phyloP scores from a whole-genome alignment of 495 filamentous ascomycete species.

The Aspergillus bridgeri region DNA sequence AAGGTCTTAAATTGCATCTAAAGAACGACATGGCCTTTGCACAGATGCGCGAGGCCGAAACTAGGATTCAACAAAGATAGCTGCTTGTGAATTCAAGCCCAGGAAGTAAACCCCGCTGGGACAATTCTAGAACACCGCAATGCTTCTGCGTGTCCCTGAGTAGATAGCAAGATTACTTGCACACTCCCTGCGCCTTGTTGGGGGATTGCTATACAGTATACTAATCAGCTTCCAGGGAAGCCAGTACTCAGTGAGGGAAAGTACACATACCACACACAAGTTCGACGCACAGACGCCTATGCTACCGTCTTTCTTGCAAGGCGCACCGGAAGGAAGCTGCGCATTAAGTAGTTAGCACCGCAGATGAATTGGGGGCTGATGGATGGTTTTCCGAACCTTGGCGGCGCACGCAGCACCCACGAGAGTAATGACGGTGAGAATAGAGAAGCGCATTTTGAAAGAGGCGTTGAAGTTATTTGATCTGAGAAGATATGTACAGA shows the following conservation, averaged over 20 bases:
- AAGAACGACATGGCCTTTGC: not conserved
- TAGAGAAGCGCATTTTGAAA: not conserved
- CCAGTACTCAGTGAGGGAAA: not conserved
- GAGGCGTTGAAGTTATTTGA: not conserved
- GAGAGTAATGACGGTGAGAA: not conserved
- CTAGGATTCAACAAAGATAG: not conserved
- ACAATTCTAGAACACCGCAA: not conserved
- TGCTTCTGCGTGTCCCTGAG: not conserved
- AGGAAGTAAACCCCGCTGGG: not conserved
- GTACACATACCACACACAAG: not conserved
- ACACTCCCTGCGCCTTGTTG: not conserved
- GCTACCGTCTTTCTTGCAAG: not conserved
- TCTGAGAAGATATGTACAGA: not conserved
- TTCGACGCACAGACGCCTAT: not conserved
- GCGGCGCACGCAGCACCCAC: not conserved
- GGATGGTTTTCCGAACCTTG: not conserved
- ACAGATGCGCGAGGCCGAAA: not conserved
- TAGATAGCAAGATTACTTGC: not conserved
- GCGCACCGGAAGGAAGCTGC: not conserved
- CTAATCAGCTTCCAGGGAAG: not conserved
- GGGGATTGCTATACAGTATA: not conserved
- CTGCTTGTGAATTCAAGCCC: not conserved
- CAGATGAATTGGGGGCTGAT: not conserved
- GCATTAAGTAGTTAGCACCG: not conserved
- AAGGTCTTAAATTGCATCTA: not conserved